Evolutionary conservation across 345 rosid species (phyloP).

Genomic region (Rhodamnia argentea): DNA sequence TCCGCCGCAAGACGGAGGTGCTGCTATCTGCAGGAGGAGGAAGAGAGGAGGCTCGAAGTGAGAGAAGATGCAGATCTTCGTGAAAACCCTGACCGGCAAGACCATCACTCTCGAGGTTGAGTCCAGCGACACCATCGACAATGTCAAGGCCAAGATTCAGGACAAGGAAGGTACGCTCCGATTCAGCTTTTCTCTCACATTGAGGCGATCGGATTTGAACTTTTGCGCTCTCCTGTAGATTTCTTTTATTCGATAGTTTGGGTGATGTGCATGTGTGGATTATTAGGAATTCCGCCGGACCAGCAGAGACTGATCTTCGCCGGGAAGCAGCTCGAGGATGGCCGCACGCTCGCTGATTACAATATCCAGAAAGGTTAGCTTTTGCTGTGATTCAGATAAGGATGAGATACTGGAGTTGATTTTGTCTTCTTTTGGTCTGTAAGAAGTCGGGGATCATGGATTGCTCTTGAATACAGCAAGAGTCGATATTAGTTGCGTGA

Average conservation of each 20-base stretch:
- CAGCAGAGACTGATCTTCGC: not conserved
- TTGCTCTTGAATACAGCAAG: not conserved
- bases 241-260: not conserved
- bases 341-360: not conserved
- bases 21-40: not conserved
- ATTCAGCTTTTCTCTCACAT: too few relatives aligned
- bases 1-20: not conserved
- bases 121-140: not conserved
- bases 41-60: not conserved
- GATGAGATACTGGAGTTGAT: not conserved
- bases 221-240: not conserved
- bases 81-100: slow-evolving; percentile 35
- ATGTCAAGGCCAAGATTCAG: not conserved
- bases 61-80: slow-evolving; percentile 47
- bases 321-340: not conserved
- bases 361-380: not conserved
- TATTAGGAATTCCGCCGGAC: not conserved
- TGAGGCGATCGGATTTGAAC: not conserved
- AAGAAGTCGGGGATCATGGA: not conserved
- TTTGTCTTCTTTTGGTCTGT: not conserved
- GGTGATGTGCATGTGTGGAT: not conserved
- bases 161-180: not conserved
- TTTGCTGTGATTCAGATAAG: not conserved
- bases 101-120: not conserved
- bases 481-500: not conserved